A percentile compares a stretch with the other conserved stretches of the same genome.
Evolutionary conservation across 148 eudicot genomes (phyloP).

Genomic region (Dianthus caryophyllus): DNA sequence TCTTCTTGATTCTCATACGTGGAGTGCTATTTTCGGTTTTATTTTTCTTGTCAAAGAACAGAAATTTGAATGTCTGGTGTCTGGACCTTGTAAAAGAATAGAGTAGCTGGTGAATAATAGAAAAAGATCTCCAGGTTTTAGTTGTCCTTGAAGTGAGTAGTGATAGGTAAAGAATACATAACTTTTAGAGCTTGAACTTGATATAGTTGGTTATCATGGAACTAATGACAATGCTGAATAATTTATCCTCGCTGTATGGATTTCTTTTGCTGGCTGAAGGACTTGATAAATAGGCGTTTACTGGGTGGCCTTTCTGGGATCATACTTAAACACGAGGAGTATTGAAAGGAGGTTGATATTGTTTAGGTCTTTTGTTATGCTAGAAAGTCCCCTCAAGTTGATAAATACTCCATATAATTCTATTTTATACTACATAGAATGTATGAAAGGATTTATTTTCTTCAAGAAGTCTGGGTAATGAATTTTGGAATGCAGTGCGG

Average conservation of each 20-base stretch:
- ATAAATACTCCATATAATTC: background rate
- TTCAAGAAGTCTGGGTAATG: background rate
- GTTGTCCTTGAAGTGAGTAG: background rate
- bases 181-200: too few relatives aligned
- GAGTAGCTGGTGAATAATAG: too few relatives aligned
- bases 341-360: background rate
- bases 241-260: background rate
- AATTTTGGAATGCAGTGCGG: background rate
- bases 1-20: background rate
- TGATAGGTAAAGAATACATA: background rate
- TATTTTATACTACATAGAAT: background rate
- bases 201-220: background rate
- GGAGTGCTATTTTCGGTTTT: too few relatives aligned
- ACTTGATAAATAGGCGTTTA: background rate
- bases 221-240: too few relatives aligned
- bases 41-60: background rate
- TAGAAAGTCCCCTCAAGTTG: background rate
- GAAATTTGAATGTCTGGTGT: background rate
- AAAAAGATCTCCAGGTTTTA: background rate
- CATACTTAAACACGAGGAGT: background rate
- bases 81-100: too few relatives aligned
- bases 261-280: background rate
- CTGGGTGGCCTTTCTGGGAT: background rate
- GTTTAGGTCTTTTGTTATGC: background rate
- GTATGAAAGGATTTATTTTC: background rate